Conservation (phyloP, 2,329 filamentous ascomycete genomes). For the Alternaria tenuissima region DNA sequence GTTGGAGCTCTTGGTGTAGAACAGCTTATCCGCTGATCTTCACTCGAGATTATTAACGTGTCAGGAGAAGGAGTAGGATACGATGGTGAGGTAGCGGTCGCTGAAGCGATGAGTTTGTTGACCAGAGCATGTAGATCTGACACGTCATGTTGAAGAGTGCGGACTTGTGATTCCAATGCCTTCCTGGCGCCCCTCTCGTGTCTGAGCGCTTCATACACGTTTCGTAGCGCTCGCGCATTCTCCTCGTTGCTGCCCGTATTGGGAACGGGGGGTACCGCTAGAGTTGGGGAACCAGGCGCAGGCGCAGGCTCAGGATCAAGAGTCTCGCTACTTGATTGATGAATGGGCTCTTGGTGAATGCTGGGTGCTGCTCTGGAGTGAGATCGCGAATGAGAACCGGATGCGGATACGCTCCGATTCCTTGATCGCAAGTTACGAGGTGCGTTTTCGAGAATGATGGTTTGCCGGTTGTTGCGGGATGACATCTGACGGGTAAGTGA, state of each 20-base stretch:
- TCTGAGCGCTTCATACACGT: conserved; percentile 37
- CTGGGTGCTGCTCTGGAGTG: conserved; percentile 25
- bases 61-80: conserved; percentile 49
- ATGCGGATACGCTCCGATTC: conserved; percentile 38
- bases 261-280: conserved; percentile 2
- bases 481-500: conserved; percentile 44
- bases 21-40: conserved; percentile 32
- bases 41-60: conserved; percentile 29
- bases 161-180: conserved; percentile 44
- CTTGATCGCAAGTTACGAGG: conserved; percentile 45
- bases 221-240: conserved; percentile 22
- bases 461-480: conserved; percentile 47
- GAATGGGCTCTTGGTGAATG: conserved; percentile 25
- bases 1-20: conserved; percentile 36
- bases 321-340: conserved; percentile 26
- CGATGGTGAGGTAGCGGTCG: conserved; percentile 26
- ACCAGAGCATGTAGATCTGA: conserved; percentile 41
- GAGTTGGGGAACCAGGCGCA: conserved; percentile 20
- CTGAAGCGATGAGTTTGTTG: conserved; percentile 34
- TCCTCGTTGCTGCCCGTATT: conserved; percentile 3
- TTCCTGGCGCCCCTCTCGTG: conserved; percentile 47
- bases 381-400: conserved; percentile 20
- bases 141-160: conserved; percentile 43
- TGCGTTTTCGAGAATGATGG: conserved; percentile 50
- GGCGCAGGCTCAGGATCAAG: conserved; percentile 16